Percentiles rank a stretch among this genome's conserved stretches.
Conservation (phyloP, 1,139 yeast species). For the Ogataea hybrid region DNA sequence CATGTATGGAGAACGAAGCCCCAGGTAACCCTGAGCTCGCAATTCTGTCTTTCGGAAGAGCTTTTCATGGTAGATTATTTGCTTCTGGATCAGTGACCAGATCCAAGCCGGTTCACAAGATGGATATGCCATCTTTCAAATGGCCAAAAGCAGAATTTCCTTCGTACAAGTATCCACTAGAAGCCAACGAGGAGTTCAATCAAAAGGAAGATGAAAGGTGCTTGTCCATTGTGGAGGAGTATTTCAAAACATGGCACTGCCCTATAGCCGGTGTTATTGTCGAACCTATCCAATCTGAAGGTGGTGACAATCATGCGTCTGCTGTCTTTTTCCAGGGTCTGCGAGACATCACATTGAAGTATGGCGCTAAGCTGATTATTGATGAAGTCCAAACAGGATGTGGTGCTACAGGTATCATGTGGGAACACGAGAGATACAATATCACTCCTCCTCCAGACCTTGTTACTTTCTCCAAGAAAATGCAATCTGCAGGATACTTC, state of each 20-base stretch:
- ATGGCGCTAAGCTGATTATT: conserved; percentile 67
- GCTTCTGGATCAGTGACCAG: conserved; percentile 78
- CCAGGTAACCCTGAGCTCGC: conserved; percentile 80
- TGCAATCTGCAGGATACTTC: conserved; percentile 84
- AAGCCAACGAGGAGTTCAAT: conserved; percentile 52
- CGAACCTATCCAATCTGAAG: conserved; percentile 85
- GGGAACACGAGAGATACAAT: conserved; percentile 87
- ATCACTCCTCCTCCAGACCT: conserved; percentile 73
- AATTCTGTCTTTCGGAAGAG: conserved; percentile 66
- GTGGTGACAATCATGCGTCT: conserved; percentile 85
- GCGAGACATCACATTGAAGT: conserved; percentile 65
- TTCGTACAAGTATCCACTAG: conserved; percentile 68
- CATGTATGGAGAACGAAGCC: conserved; percentile 64
- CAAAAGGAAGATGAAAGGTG: conserved; percentile 66
- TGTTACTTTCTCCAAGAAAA: conserved; percentile 82
- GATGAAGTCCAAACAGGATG: conserved; percentile 90
- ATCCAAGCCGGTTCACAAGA: conserved; percentile 80
- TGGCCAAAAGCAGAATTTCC: conserved; percentile 92
- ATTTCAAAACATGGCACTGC: conserved; percentile 53
- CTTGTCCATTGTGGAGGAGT: conserved; percentile 53
- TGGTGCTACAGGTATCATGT: conserved; percentile 79
- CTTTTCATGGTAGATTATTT: conserved; percentile 82
- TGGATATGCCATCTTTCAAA: conserved; percentile 79
- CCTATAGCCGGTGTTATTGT: conserved; percentile 77
- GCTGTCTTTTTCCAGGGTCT: conserved; percentile 73